These are phyloP conservation scores for Auxenochlorella pyrenoidosa DNA, from an alignment of 139 green algal species.

Conservation along the genomic window DNA sequence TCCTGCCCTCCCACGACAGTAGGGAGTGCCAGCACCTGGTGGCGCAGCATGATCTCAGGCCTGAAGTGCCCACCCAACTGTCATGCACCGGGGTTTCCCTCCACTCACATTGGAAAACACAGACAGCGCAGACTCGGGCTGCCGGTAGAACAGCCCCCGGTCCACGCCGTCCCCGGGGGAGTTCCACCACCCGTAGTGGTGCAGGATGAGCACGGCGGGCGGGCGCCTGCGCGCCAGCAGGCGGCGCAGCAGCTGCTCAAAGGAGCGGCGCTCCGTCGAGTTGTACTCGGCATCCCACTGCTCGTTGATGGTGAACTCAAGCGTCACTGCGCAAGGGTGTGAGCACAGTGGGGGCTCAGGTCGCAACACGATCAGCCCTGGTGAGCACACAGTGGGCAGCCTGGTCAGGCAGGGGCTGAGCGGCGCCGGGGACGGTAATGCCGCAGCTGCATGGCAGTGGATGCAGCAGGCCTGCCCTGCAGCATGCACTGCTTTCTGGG, in stretches of 20 bases:
- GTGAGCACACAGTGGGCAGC: not conserved
- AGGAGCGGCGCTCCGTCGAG: constrained; percentile 15
- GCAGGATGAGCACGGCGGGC: constrained; percentile 31
- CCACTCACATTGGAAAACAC: not conserved
- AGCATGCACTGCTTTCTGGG: no score
- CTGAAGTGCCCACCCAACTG: no score
- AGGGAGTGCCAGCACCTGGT: no score
- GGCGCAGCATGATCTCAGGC: no score
- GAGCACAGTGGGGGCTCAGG: no score
- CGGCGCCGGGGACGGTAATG: not conserved
- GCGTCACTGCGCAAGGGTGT: not conserved
- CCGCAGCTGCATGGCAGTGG: no score
- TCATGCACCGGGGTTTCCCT: not conserved
- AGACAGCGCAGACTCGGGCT: not conserved
- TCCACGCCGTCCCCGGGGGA: not conserved
- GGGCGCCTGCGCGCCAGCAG: constrained; percentile 11
- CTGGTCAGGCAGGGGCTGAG: not conserved
- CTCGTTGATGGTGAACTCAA: constrained; percentile 5
- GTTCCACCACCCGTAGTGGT: constrained; percentile 13
- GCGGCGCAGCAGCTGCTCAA: constrained; percentile 43
- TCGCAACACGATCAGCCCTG: no score
- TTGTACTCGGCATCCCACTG: not conserved
- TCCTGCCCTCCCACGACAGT: no score
- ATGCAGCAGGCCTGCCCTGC: no score
- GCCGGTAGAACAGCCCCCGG: constrained; percentile 1